These are phyloP conservation scores for Wickerhamomyces bisporus DNA, from an alignment of 805 yeast genomes.

Conservation along the genomic window DNA sequence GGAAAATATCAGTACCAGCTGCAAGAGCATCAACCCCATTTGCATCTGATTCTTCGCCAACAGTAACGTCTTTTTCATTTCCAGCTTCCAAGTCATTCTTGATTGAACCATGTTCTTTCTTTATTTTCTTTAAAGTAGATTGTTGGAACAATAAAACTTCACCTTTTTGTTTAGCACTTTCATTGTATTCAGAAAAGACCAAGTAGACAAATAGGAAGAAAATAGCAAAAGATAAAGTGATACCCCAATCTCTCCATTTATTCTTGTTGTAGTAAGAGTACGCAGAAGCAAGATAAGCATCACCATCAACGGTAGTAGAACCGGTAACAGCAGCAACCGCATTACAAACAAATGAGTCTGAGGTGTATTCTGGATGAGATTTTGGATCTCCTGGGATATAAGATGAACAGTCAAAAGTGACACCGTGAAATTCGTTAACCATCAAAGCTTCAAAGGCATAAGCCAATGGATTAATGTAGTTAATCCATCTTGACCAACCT, in stretches of 20 bases:
- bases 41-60: constrained; percentile 25
- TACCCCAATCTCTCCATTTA: constrained; percentile 63
- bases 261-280: constrained; percentile 41
- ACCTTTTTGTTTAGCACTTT: constrained; percentile 55
- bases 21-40: constrained; percentile 25
- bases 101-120: constrained; percentile 24
- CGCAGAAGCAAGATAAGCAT: constrained; percentile 33
- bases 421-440: constrained; percentile 47
- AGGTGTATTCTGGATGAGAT: constrained; percentile 25
- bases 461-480: constrained; percentile 49
- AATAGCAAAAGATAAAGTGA: constrained; percentile 43
- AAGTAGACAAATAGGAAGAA: constrained; percentile 49
- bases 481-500: constrained; percentile 61
- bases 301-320: constrained; percentile 37
- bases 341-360: constrained; percentile 36
- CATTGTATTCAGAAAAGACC: constrained; percentile 42
- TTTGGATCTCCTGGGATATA: constrained; percentile 40
- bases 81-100: constrained; percentile 22
- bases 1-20: constrained; percentile 49
- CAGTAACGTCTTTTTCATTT: not conserved
- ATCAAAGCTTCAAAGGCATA: constrained; percentile 52
- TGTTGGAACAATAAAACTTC: constrained; percentile 52
- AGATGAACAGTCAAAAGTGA: constrained; percentile 29
- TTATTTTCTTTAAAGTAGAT: constrained; percentile 33
- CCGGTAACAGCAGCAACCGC: constrained; percentile 24